These are phyloP conservation scores for Beauveria caledonica DNA, from an alignment of 2,329 filamentous ascomycete species.

Conservation along the genomic window DNA sequence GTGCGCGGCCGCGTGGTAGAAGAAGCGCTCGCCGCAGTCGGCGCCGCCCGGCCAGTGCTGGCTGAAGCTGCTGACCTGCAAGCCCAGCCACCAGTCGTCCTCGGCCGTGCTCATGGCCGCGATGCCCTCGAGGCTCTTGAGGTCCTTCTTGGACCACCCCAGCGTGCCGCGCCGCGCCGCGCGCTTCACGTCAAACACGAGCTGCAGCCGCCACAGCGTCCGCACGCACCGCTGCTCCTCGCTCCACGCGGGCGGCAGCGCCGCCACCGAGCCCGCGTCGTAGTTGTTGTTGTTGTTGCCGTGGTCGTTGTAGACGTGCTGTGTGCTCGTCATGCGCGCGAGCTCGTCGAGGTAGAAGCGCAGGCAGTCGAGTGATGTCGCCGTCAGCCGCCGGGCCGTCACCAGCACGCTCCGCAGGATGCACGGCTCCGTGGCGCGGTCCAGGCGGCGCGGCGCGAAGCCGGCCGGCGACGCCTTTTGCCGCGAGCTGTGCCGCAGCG, in stretches of 20 bases:
- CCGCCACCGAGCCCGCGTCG: background rate
- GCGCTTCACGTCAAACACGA: conserved; percentile 1
- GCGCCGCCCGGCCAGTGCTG: conserved; percentile 7
- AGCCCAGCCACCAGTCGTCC: conserved; percentile 8
- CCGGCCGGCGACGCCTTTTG: background rate
- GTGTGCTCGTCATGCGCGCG: background rate
- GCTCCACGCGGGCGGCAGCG: background rate
- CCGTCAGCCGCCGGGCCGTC: background rate
- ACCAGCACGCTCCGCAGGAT: conserved; percentile 2
- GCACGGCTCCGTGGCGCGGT: background rate
- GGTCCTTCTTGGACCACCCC: background rate
- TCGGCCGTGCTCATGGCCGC: conserved; percentile 1
- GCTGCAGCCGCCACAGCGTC: conserved; percentile 4
- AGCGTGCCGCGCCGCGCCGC: conserved; percentile 3
- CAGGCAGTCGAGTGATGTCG: background rate
- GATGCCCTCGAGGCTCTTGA: conserved; percentile 1
- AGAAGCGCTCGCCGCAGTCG: conserved; percentile 6
- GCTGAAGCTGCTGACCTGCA: conserved; percentile 10
- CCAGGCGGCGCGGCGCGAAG: background rate
- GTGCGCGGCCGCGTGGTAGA: conserved; percentile 8
- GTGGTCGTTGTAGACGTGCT: background rate
- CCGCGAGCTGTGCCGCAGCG: conserved; percentile 1
- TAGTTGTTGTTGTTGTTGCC: background rate
- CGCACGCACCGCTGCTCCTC: conserved; percentile 7
- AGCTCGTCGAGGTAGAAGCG: background rate